Evolutionary conservation across 1,139 yeast genomes (phyloP), one percentile per base, ranked within the genome.

Genomic region (Kazachstania sp.): DNA sequence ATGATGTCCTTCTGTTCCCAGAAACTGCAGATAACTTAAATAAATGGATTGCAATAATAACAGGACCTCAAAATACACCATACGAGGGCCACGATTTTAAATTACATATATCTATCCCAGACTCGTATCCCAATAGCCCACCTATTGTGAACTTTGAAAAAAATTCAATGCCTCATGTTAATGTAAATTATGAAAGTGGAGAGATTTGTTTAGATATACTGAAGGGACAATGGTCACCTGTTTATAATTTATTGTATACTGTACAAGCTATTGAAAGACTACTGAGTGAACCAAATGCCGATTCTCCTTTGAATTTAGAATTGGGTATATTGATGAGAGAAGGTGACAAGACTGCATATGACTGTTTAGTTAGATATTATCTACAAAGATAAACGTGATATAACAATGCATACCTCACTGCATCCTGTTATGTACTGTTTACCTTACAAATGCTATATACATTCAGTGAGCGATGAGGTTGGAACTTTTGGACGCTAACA

Each of bases 171-270:
- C 78, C 83, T 43, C 95, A 86, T 62, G 90, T 94, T 2, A 86
- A 86, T 60, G 78, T 86, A 40, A 78, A 81, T 57, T 73, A 79
- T 49, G 41, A 65, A 45, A 80, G 83, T 0, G 95, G 95, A 0
- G 92, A 83, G 54, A 83, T 86, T 3, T 88, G 97, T 64, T 68
- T 88, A n/a, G 95, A 87, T 61, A 83, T 87, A 13, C 70, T 85
- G 47, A 78, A 79, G 55, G 63, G 60, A 37, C 76, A 75, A 51
- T 88, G 96, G 96, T 77, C 92, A 0, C 96, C 96, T 0, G 95
- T 95, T 1, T 88, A 95, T 95, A 81, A 85, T 39, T 63, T 88
- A 39, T 71, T 79, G 45, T 74, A 84, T 48, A 74, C 86, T n/a
- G 71, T 86, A 43, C 74, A 79, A 30, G 95, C 95, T 0, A 78